A percentile compares a stretch with the other conserved stretches of the same genome.
phyloP scores from a whole-genome alignment of 2,329 filamentous ascomycete genomes.

The Alternaria sp. region DNA sequence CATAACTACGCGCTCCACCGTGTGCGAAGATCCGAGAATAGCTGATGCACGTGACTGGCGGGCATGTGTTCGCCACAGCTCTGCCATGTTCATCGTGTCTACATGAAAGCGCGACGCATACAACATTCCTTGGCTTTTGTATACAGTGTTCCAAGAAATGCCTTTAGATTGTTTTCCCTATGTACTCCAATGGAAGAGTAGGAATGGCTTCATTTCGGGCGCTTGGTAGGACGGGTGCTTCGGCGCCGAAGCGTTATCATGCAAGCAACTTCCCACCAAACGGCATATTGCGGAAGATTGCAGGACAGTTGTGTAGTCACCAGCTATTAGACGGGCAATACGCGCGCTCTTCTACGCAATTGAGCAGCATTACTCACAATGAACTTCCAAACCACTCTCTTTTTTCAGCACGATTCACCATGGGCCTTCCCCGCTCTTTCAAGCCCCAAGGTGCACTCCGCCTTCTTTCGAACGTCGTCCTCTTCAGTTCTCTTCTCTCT shows the following conservation, averaged over 20 bases:
- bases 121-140: neutral
- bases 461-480: conserved; percentile 10
- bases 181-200: neutral
- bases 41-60: neutral
- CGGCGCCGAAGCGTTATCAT: conserved; percentile 17
- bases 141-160: neutral
- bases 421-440: conserved; percentile 2
- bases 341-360: neutral
- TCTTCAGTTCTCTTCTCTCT: conserved; percentile 9
- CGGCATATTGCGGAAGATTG: neutral
- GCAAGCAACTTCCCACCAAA: conserved; percentile 8
- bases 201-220: conserved; percentile 13
- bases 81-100: neutral
- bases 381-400: neutral
- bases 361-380: neutral
- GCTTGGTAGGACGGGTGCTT: conserved; percentile 9
- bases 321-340: neutral
- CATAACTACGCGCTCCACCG: neutral
- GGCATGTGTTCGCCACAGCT: neutral
- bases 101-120: conserved; percentile 3
- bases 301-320: neutral
- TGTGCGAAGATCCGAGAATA: neutral
- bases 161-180: neutral
- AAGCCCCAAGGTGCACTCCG: neutral
- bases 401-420: neutral